Evolutionary conservation across 805 yeast genomes (phyloP), one percentile per base, ranked within the genome.

Genomic region (Starmerella tilneyi): DNA sequence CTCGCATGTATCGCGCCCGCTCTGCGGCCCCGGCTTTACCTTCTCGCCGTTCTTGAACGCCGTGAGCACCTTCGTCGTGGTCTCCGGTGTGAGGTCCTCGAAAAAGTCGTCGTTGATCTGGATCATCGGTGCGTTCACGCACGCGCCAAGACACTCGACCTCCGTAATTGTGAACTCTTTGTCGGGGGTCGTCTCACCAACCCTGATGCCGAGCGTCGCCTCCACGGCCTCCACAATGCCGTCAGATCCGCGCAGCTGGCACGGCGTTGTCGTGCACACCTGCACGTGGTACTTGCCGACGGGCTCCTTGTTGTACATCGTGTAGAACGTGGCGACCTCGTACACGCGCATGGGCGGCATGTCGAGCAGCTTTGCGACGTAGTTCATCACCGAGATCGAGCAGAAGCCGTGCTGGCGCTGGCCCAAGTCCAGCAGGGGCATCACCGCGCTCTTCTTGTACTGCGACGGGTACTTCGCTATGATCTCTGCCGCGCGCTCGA

Each of bases 261-360:
- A 84, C 28, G 94, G 92, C 15, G 94, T 84, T 36, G 94, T 84
- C 47, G 94, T 84, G 67, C 94, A 84, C 32, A 84, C 79, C 63
- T 84, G 94, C 45, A 84, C 66, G 61, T 81, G 82, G 62, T 74
- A 81, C 60, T 83, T 82, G 49, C 94, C 94, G 74, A 84, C 78
- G 41, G 94, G 94, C 53, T 74, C 71, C 63, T 92, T 76, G 67
- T 81, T 81, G 69, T 79, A 84, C 94, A 84, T 84, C 56, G 94
- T 84, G 67, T 84, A 84, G 68, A 84, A 84, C 33, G 94, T 81
- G 26, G 94, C 94, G 52, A 84, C 94, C 63, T 84, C 94, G 64
- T 84, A 84, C 24, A 84, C 94, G 67, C 94, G 76, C 94, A 84
- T 84, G 48, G 94, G 94, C 24, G 94, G 94, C 79, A 84, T 81